Evolutionary conservation across 2,329 filamentous ascomycete species (phyloP), one percentile per base, ranked within the genome.

Genomic region (Penicillium decumbens): DNA sequence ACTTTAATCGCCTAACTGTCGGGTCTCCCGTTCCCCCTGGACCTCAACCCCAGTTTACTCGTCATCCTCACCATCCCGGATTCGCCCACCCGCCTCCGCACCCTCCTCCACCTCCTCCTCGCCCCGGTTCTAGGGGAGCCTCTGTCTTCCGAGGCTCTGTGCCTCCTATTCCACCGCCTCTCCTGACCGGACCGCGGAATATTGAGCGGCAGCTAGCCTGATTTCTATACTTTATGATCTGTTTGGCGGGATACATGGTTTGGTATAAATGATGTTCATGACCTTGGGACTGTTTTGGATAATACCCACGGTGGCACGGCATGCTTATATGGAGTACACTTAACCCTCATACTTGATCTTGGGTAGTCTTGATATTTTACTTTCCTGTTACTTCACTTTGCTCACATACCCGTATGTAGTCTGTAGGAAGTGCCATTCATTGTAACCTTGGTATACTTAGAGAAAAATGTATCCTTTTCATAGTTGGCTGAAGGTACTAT

Each of bases 181-280:
- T 61, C 15, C 23, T 61, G 30, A 49, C 51, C 6, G 58, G 59
- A 1, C 58, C 69, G 5, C 53, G 68, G n/a, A 67, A 66, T 54
- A 50, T 72, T 42, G 70, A 72, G 52, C 64, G 68, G 43, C 69
- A 68, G 43, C 60, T 72, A 45, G 70, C 69, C 12, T 72, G 59
- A 65, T 51, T 32, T 37, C 0, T 12, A 9, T 8, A 35, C n/a
- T 40, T 27, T 27, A 40, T 40, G 38, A n/a, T 27, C 3, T 27
- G 1, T 40, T 27, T 12, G 38, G 12, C 12, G 25, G 38, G 13
- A 24, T 8, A 25, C 38, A n/a, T n/a, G 23, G 20, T 39, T 40
- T 6, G 27, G 6, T 40, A 40, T 27, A 23, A 35, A 18, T 18
- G 32, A 27, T 8, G 20, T 25, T 9, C 18, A 37, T 37, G 32